Evolutionary conservation across 1,139 yeast genomes (phyloP).

Genomic region (Lodderomyces elongisporus): DNA sequence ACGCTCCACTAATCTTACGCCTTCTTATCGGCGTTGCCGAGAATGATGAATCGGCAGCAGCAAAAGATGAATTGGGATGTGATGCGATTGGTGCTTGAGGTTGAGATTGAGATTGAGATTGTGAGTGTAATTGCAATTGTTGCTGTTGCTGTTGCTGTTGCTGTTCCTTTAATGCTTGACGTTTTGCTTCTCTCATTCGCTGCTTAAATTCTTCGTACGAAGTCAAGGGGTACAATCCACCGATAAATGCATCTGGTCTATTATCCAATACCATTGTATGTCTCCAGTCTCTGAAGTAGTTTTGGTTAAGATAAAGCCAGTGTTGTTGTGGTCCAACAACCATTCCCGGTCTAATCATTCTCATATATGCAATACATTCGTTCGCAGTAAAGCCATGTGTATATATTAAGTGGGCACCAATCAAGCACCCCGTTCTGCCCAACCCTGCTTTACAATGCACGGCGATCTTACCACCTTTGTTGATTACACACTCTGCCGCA

Average conservation of each 20-base stretch:
- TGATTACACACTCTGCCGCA: conserved; percentile 84
- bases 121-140: not conserved
- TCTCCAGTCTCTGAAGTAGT: conserved; percentile 94
- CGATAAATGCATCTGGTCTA: conserved; percentile 65
- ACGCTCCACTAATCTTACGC: conserved; percentile 63
- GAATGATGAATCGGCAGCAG: conserved; percentile 38
- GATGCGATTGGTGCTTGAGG: conserved; percentile 14
- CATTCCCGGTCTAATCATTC: conserved; percentile 97
- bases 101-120: conserved; percentile 1
- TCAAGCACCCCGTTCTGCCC: conserved; percentile 95
- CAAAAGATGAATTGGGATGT: conserved; percentile 3
- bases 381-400: conserved; percentile 96
- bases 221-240: conserved; percentile 72
- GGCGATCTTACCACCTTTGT: conserved; percentile 86
- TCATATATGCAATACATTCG: conserved; percentile 94
- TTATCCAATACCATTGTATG: conserved; percentile 82
- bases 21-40: conserved; percentile 67
- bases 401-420: conserved; percentile 93
- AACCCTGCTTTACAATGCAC: conserved; percentile 98
- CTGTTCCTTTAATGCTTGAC: conserved; percentile 15
- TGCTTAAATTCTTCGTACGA: conserved; percentile 50
- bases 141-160: conserved; percentile 1
- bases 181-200: conserved; percentile 42
- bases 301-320: conserved; percentile 94
- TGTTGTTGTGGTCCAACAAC: conserved; percentile 99